Base-by-base conservation (phyloP, 2,329 filamentous ascomycete genomes). In the Verticillium albo-atrum region DNA sequence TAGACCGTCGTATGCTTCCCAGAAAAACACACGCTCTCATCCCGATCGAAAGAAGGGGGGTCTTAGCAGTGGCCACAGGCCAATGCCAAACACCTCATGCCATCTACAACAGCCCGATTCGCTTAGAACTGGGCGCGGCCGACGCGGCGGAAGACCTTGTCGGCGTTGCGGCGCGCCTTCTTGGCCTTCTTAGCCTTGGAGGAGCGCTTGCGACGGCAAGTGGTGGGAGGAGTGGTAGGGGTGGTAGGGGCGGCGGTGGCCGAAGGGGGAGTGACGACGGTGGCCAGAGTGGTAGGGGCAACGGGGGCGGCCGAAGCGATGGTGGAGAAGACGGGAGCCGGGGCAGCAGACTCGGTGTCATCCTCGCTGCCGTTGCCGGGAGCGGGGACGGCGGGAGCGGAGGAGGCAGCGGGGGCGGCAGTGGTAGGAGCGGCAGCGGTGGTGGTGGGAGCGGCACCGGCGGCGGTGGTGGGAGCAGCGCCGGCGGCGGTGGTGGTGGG, bases 191-290 rank as follows among this genome's bases (percentile, higher is more conserved):
- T 57, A 26, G 57, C 55, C 62, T 62, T 61, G 58, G 50, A 57
- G 55, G 62, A 58, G 58, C 62, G 62, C 47, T 58, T 57, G 54
- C 56, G 55, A 57, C 58, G 60, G 62, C 60, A 62, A 34, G 54
- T 53, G 15, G 62, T 55, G 58, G 62, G 47, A 30, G 63, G 58
- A 12, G 61, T 55, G 23, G 59, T 69, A 28, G 72, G 71, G 10
- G 61, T 55, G 23, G 59, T 68, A 28, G 72, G 71, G 10, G 60
- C 51, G 10, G 59, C 47, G 53, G 61, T 35, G 32, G 60, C 58
- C 58, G 56, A 26, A 30, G 61, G 34, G 27, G 61, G 55, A 55
- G 53, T 51, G 42, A 54, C 35, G 35, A 47, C 56, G 52, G 61
- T 62, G 26, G 53, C 58, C 55, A 62, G 59, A 23, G 61, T 62